Base-by-base conservation (phyloP, 1,284 basidiomycete species). In the Boletus mariae region DNA sequence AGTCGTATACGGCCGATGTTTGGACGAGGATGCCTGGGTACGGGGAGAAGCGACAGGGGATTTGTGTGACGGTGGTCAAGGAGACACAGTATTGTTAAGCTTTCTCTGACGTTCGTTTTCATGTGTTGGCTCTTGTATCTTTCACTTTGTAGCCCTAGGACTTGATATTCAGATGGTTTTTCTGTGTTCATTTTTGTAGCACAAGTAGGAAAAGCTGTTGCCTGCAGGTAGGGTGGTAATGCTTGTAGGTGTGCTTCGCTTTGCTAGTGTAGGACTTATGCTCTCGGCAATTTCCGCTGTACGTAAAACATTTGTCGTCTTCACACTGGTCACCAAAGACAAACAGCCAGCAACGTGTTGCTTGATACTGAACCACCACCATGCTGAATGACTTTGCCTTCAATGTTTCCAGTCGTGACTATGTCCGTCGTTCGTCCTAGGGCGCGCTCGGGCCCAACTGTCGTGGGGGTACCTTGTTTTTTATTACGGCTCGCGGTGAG, bases 51-150 rank as follows among this genome's bases (percentile, higher is more conserved):
- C 55, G 47, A 4, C 67, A 68, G 32, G 68, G 57, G 28, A 66
- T 75, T 43, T 72, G 71, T 57, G 72, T 75, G 73, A 73, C 72
- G 4, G 71, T 75, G 44, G 69, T 73, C 49, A 69, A 70, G 53
- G 73, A 76, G 61, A 73, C 44, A 35, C 12, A 3, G 25, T 29
- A 29, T 20, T 13, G 5, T 3, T 45, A 40, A 53, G 13, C 5
- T 15, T 13, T 25, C 26, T 10, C 20, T 15, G 23, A 26, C 42
- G 2, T 23, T 41, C 35, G 32, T 5, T 49, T 29, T 54, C 29
- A 9, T 44, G 53, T 46, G 3, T 20, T 20, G 20, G 20, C 2
- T 40, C 35, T 38, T n/a, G 8, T 8, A 35, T 15, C n/a, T 23
- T 26, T 15, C 9, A 9, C 31, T 44, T 55, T 67, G 63, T 64